Evolutionary conservation across 192 early-diverging fungal species (phyloP).

Genomic region (Coemansia sp.): DNA sequence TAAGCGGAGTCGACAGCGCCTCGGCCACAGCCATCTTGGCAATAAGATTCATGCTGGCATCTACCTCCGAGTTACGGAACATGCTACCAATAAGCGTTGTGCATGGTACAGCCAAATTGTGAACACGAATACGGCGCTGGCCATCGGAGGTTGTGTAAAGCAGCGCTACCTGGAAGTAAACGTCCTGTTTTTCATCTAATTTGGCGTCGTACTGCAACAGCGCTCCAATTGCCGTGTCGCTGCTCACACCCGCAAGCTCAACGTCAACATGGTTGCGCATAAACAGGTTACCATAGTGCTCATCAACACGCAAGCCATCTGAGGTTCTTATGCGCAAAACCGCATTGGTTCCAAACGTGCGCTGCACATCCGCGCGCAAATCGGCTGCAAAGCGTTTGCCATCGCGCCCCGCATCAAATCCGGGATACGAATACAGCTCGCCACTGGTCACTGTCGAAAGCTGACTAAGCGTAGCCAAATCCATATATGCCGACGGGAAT

Average conservation of each 20-base stretch:
- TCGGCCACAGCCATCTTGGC: constrained; percentile 78
- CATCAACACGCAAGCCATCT: constrained; percentile 78
- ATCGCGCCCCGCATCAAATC: constrained; percentile 76
- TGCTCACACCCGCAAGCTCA: constrained; percentile 86
- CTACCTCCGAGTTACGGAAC: constrained; percentile 89
- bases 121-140: constrained; percentile 86
- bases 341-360: constrained; percentile 84
- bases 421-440: constrained; percentile 75
- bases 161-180: constrained; percentile 87
- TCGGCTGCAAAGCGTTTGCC: constrained; percentile 72
- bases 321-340: constrained; percentile 88
- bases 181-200: constrained; percentile 78
- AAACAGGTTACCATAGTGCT: constrained; percentile 92
- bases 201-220: constrained; percentile 84
- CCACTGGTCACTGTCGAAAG: constrained; percentile 86
- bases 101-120: constrained; percentile 78
- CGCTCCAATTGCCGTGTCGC: constrained; percentile 80
- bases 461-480: constrained; percentile 79
- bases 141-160: constrained; percentile 92
- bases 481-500: constrained; percentile 85
- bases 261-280: constrained; percentile 92
- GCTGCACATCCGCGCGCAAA: constrained; percentile 65
- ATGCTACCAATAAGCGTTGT: constrained; percentile 74
- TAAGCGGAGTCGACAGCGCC: constrained; percentile 67
- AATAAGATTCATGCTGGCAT: constrained; percentile 85